Evolutionary conservation across 1,284 basidiomycete species (phyloP).

Genomic region (Earliella scabrosa): DNA sequence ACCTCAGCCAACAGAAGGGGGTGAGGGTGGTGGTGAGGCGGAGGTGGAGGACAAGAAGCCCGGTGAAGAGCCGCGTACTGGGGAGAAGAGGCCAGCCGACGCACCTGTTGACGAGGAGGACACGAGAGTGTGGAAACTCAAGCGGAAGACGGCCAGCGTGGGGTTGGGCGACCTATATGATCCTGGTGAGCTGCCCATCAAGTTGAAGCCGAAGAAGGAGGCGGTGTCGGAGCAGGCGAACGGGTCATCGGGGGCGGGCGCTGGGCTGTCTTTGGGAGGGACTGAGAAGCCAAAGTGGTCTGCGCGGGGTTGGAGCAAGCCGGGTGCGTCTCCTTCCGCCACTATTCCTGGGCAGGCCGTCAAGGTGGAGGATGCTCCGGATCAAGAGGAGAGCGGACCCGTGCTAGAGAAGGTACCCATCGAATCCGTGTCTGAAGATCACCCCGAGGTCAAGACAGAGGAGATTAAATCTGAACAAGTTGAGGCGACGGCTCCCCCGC

Average conservation of each 20-base stretch:
- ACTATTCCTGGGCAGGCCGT: constrained; percentile 1
- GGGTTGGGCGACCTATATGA: constrained; percentile 77
- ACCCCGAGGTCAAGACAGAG: constrained; percentile 5
- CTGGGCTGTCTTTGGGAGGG: constrained; percentile 13
- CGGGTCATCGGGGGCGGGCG: background rate
- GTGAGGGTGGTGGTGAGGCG: constrained; percentile 1
- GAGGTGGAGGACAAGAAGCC: background rate
- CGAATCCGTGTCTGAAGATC: background rate
- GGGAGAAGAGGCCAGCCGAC: constrained; percentile 41
- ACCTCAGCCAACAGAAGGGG: constrained; percentile 28
- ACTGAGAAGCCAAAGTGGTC: constrained; percentile 40
- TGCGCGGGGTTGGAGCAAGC: constrained; percentile 42
- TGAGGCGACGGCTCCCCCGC: constrained; percentile 15
- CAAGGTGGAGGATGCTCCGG: constrained; percentile 13
- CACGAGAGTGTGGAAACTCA: constrained; percentile 64
- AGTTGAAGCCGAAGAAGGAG: constrained; percentile 61
- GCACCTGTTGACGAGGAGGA: constrained; percentile 54
- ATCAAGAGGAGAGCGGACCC: constrained; percentile 10
- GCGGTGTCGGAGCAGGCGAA: constrained; percentile 27
- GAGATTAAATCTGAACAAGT: background rate
- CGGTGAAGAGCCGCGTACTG: constrained; percentile 30
- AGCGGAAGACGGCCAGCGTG: constrained; percentile 55
- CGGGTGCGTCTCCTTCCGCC: constrained; percentile 27
- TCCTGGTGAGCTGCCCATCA: constrained; percentile 66
- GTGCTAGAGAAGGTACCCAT: background rate